Conservation (phyloP, 345 rosid species). For the Rhizophora apiculata region DNA sequence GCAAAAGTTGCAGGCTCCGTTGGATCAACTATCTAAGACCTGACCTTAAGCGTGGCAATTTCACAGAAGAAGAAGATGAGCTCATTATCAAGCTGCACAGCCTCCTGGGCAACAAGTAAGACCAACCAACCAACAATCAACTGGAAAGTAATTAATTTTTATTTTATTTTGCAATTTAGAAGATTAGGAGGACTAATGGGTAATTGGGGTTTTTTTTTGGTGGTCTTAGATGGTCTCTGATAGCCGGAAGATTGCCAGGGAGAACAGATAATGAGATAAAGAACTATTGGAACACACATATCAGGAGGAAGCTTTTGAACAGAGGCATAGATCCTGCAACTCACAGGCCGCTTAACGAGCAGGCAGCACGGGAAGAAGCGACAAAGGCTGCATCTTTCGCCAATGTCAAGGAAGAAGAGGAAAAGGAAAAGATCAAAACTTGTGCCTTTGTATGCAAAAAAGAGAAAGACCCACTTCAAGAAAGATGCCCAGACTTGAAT, state of each 20-base stretch:
- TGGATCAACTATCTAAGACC: conserved; percentile 83
- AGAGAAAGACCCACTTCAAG: conserved; percentile 23
- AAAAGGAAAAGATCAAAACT: not conserved
- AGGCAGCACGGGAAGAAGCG: conserved; percentile 20
- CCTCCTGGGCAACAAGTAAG: conserved; percentile 80
- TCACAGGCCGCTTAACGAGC: conserved; percentile 57
- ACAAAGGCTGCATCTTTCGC: conserved; percentile 37
- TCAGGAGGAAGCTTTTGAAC: conserved; percentile 72
- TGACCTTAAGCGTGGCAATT: conserved; percentile 78
- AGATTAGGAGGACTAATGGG: not conserved
- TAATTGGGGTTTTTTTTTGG: not conserved
- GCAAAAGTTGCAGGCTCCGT: conserved; percentile 75
- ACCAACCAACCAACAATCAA: not conserved
- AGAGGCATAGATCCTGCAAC: conserved; percentile 77
- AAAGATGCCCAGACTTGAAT: conserved; percentile 68
- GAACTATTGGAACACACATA: conserved; percentile 87
- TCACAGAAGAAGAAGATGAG: conserved; percentile 75
- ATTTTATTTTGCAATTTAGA: not conserved
- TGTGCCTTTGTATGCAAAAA: conserved; percentile 6
- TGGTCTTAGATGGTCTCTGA: conserved; percentile 64
- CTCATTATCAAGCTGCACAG: conserved; percentile 75
- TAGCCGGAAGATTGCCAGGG: conserved; percentile 77
- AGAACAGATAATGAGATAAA: conserved; percentile 85
- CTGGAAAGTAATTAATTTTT: not conserved
- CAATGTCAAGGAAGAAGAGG: conserved; percentile 22